These are phyloP conservation scores for Aspergillus calidoustus DNA, from an alignment of 2,329 filamentous ascomycete species.

Conservation along the genomic window DNA sequence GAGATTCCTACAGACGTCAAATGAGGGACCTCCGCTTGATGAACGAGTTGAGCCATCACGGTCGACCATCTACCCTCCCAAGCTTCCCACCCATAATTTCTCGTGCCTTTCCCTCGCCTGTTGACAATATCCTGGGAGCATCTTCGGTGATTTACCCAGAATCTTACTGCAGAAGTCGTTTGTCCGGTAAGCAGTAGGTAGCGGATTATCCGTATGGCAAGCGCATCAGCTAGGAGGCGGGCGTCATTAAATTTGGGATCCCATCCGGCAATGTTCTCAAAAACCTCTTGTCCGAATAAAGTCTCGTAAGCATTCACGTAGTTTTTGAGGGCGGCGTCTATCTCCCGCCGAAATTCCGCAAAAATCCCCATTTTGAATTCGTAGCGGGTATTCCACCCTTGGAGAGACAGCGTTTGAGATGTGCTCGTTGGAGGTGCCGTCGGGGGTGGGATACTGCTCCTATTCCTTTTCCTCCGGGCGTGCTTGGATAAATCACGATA, in stretches of 20 bases:
- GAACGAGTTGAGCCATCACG: conserved; percentile 64
- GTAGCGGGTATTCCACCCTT: conserved; percentile 92
- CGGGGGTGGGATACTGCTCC: conserved; percentile 76
- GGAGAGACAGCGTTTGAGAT: conserved; percentile 79
- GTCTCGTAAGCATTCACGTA: conserved; percentile 87
- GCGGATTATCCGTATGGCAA: conserved; percentile 79
- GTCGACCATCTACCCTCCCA: conserved; percentile 81
- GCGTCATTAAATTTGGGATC: conserved; percentile 89
- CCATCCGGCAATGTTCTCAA: conserved; percentile 90
- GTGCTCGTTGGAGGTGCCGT: conserved; percentile 82
- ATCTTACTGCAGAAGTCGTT: conserved; percentile 76
- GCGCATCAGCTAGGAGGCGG: conserved; percentile 80
- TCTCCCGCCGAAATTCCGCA: conserved; percentile 90
- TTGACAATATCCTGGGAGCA: conserved; percentile 79
- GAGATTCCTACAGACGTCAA: conserved; percentile 42
- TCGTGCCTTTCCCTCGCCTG: conserved; percentile 79
- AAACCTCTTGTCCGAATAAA: conserved; percentile 78
- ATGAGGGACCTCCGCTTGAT: conserved; percentile 54
- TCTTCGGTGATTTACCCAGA: conserved; percentile 78
- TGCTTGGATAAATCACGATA: conserved; percentile 95
- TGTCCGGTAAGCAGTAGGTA: conserved; percentile 81
- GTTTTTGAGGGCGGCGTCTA: conserved; percentile 82
- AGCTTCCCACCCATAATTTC: conserved; percentile 90
- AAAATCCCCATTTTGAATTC: conserved; percentile 92
- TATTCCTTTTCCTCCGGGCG: conserved; percentile 81